Evolutionary conservation across 1,139 yeast genomes (phyloP).

Genomic region (Scheffersomyces segobiensis): DNA sequence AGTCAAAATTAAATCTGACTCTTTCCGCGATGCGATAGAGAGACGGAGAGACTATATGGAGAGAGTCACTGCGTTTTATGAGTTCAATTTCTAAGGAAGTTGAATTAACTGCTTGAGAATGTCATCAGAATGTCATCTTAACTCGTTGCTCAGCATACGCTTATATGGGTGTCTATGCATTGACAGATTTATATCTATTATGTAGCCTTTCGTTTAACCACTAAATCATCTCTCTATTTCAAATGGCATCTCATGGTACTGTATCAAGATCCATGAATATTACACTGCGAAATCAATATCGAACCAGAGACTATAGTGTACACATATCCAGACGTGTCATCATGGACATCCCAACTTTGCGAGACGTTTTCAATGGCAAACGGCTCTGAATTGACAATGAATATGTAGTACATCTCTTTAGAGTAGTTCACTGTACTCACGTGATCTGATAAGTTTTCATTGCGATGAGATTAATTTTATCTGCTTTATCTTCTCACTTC

Average conservation of each 20-base stretch:
- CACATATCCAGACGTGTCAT: background rate
- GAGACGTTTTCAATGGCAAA: background rate
- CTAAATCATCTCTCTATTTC: background rate
- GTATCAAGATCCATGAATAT: background rate
- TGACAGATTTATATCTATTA: no score
- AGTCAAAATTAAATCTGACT: slow-evolving; percentile 1
- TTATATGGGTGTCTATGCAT: background rate
- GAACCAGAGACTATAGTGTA: background rate
- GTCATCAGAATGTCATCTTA: no score
- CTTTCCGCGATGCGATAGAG: background rate
- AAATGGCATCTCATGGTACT: background rate
- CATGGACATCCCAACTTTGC: background rate
- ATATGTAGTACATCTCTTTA: background rate
- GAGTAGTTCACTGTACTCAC: background rate
- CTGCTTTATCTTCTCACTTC: background rate
- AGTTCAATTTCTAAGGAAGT: background rate
- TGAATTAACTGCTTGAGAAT: background rate
- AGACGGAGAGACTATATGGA: background rate
- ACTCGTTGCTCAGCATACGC: background rate
- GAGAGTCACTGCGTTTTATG: background rate
- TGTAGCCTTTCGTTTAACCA: background rate
- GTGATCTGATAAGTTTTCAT: background rate
- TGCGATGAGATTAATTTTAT: background rate
- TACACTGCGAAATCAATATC: background rate
- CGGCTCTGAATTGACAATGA: background rate